These are phyloP conservation scores for Plasmodium inui DNA, from an alignment of 169 alveolate species.

Conservation along the genomic window DNA sequence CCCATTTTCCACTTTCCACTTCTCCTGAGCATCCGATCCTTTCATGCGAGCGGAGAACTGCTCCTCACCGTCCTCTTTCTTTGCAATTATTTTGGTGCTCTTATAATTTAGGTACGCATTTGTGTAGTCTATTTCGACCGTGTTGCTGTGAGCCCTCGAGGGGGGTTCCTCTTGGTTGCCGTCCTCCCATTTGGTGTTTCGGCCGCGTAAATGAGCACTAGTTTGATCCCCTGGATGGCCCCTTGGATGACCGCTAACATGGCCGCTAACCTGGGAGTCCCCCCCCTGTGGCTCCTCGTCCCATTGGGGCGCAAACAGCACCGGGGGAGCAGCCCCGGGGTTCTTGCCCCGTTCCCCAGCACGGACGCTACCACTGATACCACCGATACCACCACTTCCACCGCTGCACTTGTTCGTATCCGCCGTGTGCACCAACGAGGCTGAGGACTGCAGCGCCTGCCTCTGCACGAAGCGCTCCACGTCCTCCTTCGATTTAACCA, in stretches of 20 bases:
- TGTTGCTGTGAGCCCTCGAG: not conserved
- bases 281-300: not conserved
- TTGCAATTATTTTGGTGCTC: not conserved
- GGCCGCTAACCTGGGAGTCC: not conserved
- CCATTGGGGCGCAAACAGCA: not conserved
- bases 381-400: too few species aligned
- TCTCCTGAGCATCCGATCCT: not conserved
- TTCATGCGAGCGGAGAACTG: not conserved
- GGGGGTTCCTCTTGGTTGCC: not conserved
- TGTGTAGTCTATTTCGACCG: slow-evolving; percentile 41
- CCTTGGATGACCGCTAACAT: not conserved
- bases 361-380: not conserved
- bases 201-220: not conserved
- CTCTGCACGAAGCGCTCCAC: slow-evolving; percentile 27
- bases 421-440: not conserved
- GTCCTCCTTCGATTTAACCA: slow-evolving; percentile 61
- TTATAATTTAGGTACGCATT: slow-evolving; percentile 40
- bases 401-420: not conserved
- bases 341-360: not conserved
- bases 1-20: not conserved
- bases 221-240: not conserved
- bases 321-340: not conserved
- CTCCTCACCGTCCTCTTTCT: not conserved
- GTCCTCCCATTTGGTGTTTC: not conserved
- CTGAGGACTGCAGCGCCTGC: slow-evolving; percentile 3